Conservation (phyloP, 805 yeast species). For the Hagleromyces aurorensis region DNA sequence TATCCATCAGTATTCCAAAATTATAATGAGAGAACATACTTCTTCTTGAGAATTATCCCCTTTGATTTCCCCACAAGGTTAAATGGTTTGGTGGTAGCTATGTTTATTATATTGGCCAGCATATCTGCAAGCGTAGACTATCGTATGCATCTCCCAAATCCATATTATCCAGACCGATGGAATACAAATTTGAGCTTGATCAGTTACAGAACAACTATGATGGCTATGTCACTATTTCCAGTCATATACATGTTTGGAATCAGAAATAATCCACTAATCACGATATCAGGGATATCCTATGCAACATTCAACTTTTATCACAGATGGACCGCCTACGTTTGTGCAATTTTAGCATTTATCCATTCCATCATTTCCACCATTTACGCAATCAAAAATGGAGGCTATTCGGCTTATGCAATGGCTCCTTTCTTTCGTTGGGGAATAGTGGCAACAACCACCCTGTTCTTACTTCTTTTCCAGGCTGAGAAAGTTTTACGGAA, state of each 20-base stretch:
- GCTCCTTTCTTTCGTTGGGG: constrained; percentile 44
- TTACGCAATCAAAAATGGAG: constrained; percentile 37
- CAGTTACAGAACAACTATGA: constrained; percentile 48
- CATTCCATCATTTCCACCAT: constrained; percentile 53
- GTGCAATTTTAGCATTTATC: constrained; percentile 41
- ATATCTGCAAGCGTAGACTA: constrained; percentile 33
- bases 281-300: constrained; percentile 53
- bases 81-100: constrained; percentile 26
- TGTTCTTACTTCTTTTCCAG: constrained; percentile 40
- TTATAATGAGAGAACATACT: constrained; percentile 17
- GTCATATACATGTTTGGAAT: constrained; percentile 56
- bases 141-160: constrained; percentile 33
- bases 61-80: constrained; percentile 27
- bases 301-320: constrained; percentile 57
- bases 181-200: constrained; percentile 33
- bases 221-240: constrained; percentile 49
- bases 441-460: constrained; percentile 37
- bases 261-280: constrained; percentile 60
- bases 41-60: constrained; percentile 14
- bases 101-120: constrained; percentile 28
- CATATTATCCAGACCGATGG: constrained; percentile 30
- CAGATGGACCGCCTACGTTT: constrained; percentile 53
- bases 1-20: constrained; percentile 25
- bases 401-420: constrained; percentile 36
- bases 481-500: constrained; percentile 46